Evolutionary conservation across 2,329 filamentous ascomycete species (phyloP).

Genomic region (Scedosporium dehoogii): DNA sequence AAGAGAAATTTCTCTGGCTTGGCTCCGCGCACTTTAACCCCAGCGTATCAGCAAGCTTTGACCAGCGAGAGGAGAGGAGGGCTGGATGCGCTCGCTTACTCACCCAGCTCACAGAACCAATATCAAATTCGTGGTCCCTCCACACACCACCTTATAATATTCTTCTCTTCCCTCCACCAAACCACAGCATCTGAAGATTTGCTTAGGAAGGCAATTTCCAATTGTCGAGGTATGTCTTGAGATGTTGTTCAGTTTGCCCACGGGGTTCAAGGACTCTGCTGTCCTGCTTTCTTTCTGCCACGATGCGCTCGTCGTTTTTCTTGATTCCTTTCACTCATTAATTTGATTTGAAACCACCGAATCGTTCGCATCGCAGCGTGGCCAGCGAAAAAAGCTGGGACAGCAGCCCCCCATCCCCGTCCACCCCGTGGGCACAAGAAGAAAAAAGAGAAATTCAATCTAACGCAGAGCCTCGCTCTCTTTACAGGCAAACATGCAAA

Average conservation of each 20-base stretch:
- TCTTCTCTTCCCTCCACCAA: constrained; percentile 19
- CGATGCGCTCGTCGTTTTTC: constrained; percentile 13
- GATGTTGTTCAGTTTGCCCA: constrained; percentile 28
- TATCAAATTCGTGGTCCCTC: constrained; percentile 15
- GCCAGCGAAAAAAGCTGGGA: not conserved
- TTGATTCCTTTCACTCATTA: not conserved
- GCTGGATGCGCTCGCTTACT: no score
- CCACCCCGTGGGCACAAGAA: not conserved
- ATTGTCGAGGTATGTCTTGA: constrained; percentile 55
- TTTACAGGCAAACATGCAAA: constrained; percentile 53
- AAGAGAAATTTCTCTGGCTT: not conserved
- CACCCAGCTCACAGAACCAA: not conserved
- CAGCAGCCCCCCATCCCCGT: not conserved
- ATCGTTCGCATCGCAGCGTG: not conserved
- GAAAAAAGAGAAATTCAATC: not conserved
- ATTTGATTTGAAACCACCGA: not conserved
- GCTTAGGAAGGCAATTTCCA: constrained; percentile 53
- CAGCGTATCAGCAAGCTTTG: not conserved
- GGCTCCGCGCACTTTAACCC: not conserved
- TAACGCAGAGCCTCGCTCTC: not conserved
- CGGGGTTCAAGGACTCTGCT: constrained; percentile 12
- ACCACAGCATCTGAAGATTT: constrained; percentile 44
- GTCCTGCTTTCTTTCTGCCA: constrained; percentile 13
- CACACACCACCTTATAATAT: constrained; percentile 15
- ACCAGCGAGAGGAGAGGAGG: no score